Percentiles rank a stretch among this genome's conserved stretches.
Conservation (phyloP, 176 grass and related monocot species). For the Oryza meyeriana region DNA sequence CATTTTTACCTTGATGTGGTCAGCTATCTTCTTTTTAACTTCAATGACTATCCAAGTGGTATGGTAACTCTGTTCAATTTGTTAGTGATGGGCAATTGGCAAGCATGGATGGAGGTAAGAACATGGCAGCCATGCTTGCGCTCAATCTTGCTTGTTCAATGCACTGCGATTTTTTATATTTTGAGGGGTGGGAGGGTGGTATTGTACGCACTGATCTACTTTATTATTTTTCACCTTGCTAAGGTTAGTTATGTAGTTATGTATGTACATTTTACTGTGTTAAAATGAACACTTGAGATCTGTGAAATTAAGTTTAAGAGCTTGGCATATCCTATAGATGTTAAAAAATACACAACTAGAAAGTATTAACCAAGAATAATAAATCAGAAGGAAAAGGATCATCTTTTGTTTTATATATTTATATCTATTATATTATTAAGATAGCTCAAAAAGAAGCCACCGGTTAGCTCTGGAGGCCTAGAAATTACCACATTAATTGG, state of each 20-base stretch:
- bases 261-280: conserved; percentile 1
- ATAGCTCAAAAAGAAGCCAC: too few species aligned
- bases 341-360: not conserved
- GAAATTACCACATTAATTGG: too few species aligned
- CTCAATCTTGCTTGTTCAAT: not conserved
- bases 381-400: not conserved
- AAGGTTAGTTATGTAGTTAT: not conserved
- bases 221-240: not conserved
- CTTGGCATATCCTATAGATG: not conserved
- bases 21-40: conserved; percentile 98
- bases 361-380: not conserved
- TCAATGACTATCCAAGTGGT: conserved; percentile 97
- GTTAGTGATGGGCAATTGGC: conserved; percentile 95
- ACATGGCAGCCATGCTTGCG: not conserved
- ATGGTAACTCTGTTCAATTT: conserved; percentile 99
- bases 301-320: not conserved
- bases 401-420: not conserved
- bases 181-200: not conserved
- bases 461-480: too few species aligned
- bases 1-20: conserved; percentile 55
- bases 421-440: conserved; percentile 2
- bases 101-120: conserved; percentile 90
- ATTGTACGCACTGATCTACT: not conserved
- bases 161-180: not conserved
- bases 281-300: not conserved